Percentiles rank a stretch among this genome's conserved stretches.
Conservation (phyloP, 306 rosid species). For the Ceratonia siliqua region DNA sequence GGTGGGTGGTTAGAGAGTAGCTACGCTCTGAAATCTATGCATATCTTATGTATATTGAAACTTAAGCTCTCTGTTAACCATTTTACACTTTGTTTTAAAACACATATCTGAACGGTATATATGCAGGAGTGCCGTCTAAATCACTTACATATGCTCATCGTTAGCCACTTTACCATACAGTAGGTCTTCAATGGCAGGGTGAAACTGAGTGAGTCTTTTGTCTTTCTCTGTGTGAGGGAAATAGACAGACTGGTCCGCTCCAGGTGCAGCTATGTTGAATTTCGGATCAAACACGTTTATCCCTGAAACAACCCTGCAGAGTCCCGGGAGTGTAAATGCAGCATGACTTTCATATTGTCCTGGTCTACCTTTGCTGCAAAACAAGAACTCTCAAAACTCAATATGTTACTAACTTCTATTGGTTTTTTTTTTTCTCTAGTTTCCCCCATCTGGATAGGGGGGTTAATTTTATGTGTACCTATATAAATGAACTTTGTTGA, state of each 20-base stretch:
- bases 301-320: constrained; percentile 86
- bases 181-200: constrained; percentile 70
- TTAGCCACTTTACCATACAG: constrained; percentile 62
- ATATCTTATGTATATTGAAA: no score
- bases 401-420: background rate
- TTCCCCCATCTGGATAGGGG: background rate
- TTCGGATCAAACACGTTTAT: constrained; percentile 86
- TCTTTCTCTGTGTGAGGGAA: constrained; percentile 69
- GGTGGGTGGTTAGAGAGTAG: no score
- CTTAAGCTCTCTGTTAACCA: no score
- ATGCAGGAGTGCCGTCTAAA: background rate
- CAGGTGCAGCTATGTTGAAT: constrained; percentile 95
- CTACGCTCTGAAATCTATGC: no score
- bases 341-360: constrained; percentile 90
- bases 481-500: background rate
- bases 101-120: background rate
- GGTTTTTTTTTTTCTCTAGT: background rate
- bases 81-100: no score
- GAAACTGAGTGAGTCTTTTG: constrained; percentile 52
- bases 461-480: background rate
- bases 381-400: constrained; percentile 27
- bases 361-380: constrained; percentile 78
- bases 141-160: constrained; percentile 68
- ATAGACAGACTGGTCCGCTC: constrained; percentile 85
- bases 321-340: constrained; percentile 86